These are phyloP conservation scores for Amanita molliuscula DNA, from an alignment of 768 basidiomycete species.

Conservation along the genomic window DNA sequence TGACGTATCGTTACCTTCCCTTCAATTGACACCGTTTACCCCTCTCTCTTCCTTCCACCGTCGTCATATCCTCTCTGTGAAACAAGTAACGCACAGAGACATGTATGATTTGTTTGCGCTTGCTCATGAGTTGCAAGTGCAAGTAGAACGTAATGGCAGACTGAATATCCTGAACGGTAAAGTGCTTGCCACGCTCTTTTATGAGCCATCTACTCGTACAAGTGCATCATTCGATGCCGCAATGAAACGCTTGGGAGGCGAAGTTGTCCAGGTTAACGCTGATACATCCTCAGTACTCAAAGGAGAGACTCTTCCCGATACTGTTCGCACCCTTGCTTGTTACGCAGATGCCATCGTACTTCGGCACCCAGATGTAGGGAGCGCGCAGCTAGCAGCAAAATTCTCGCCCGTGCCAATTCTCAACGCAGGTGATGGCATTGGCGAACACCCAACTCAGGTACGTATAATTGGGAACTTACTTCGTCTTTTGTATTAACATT, in stretches of 20 bases:
- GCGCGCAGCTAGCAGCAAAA: slow-evolving; percentile 92
- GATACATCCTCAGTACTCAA: slow-evolving; percentile 86
- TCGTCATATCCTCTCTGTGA: slow-evolving; percentile 88
- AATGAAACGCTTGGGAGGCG: slow-evolving; percentile 96
- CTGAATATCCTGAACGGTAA: slow-evolving; percentile 87
- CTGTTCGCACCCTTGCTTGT: slow-evolving; percentile 87
- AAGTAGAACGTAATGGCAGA: slow-evolving; percentile 84
- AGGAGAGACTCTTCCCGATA: slow-evolving; percentile 90
- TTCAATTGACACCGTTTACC: slow-evolving; percentile 25
- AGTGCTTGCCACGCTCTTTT: slow-evolving; percentile 88
- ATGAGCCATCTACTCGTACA: slow-evolving; percentile 94
- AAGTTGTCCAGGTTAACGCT: slow-evolving; percentile 77
- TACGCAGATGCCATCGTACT: slow-evolving; percentile 94
- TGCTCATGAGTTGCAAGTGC: slow-evolving; percentile 93
- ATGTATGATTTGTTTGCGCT: slow-evolving; percentile 90
- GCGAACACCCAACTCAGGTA: slow-evolving; percentile 95
- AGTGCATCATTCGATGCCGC: slow-evolving; percentile 95
- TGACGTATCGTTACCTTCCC: slow-evolving; percentile 26
- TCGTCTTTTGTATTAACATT: slow-evolving; percentile 1
- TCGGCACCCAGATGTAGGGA: slow-evolving; percentile 90
- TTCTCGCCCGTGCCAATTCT: slow-evolving; percentile 91
- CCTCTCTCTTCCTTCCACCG: slow-evolving; percentile 87
- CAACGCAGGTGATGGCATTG: slow-evolving; percentile 95
- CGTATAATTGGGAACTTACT: slow-evolving; percentile 12
- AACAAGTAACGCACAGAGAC: slow-evolving; percentile 84